Evolutionary conservation across 2,329 filamentous ascomycete species (phyloP).

Genomic region (Arthrobotrys sinensis): DNA sequence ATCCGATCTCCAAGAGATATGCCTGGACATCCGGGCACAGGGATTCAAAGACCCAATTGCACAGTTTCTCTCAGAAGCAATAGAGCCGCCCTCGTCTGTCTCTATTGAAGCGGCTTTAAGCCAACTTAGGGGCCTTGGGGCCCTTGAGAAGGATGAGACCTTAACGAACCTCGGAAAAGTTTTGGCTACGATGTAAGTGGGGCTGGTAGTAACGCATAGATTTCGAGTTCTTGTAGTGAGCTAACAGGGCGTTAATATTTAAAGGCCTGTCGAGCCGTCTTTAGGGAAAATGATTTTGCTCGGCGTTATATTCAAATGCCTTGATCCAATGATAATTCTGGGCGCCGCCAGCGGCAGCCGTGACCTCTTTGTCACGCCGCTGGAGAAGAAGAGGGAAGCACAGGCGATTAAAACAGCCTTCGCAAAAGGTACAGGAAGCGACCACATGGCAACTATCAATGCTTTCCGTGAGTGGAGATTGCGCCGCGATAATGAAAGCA

Average conservation of each 20-base stretch:
- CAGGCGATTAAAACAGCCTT: slow-evolving; percentile 65
- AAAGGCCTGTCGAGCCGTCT: slow-evolving; percentile 68
- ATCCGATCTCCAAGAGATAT: slow-evolving; percentile 69
- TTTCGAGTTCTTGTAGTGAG: not conserved
- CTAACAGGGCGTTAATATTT: slow-evolving; percentile 39
- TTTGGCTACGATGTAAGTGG: slow-evolving; percentile 66
- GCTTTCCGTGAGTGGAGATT: slow-evolving; percentile 68
- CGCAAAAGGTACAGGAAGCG: slow-evolving; percentile 67
- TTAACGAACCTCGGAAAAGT: slow-evolving; percentile 70
- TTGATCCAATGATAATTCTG: slow-evolving; percentile 71
- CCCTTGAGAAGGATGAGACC: slow-evolving; percentile 68
- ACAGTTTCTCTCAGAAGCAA: slow-evolving; percentile 68
- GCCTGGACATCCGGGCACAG: slow-evolving; percentile 69
- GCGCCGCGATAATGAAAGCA: slow-evolving; percentile 65
- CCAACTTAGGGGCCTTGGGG: slow-evolving; percentile 68
- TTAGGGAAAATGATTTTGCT: slow-evolving; percentile 71
- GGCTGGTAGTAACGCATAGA: not conserved
- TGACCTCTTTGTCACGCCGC: slow-evolving; percentile 66
- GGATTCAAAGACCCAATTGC: slow-evolving; percentile 67
- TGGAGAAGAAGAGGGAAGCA: slow-evolving; percentile 63
- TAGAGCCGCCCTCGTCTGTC: slow-evolving; percentile 68
- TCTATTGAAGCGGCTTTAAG: slow-evolving; percentile 68
- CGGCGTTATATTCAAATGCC: slow-evolving; percentile 71
- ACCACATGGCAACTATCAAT: slow-evolving; percentile 70
- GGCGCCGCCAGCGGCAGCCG: slow-evolving; percentile 66